phyloP scores from a whole-genome alignment of 2,329 filamentous ascomycete species.

The Sordariomycetes sp. region DNA sequence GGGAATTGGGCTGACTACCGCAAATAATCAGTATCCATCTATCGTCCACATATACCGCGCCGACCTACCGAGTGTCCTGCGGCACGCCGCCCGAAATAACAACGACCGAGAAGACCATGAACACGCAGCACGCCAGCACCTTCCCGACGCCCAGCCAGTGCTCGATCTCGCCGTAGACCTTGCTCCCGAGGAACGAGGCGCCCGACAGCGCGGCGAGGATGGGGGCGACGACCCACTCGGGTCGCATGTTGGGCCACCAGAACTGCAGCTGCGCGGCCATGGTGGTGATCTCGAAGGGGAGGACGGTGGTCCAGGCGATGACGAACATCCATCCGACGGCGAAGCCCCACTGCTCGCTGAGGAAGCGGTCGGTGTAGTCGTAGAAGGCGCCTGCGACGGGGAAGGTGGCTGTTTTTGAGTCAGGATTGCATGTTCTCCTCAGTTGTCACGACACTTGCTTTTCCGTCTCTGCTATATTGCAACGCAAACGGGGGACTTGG shows the following conservation, averaged over 20 bases:
- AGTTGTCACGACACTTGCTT: neutral
- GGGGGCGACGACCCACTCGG: constrained; percentile 22
- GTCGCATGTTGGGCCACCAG: constrained; percentile 15
- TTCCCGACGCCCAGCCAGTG: constrained; percentile 42
- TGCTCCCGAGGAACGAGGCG: constrained; percentile 34
- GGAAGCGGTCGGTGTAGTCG: constrained; percentile 24
- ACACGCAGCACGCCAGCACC: constrained; percentile 38
- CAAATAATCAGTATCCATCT: neutral
- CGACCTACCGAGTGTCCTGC: constrained; percentile 18
- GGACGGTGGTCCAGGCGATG: constrained; percentile 22
- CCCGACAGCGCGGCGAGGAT: constrained; percentile 25
- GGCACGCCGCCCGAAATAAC: constrained; percentile 38
- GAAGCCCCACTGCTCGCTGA: constrained; percentile 25
- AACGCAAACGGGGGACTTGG: neutral
- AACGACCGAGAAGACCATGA: constrained; percentile 45
- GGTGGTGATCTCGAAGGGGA: constrained; percentile 25
- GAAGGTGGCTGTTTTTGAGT: constrained; percentile 13
- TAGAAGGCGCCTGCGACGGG: constrained; percentile 26
- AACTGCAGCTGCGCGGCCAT: constrained; percentile 18
- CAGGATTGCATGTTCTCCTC: neutral
- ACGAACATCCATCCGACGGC: constrained; percentile 28
- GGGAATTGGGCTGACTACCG: constrained; percentile 3
- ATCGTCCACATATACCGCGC: neutral
- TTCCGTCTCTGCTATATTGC: neutral
- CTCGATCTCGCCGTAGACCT: constrained; percentile 35